These are phyloP conservation scores for Colletotrichum orchidophilum DNA, from an alignment of 2,329 filamentous ascomycete species.

Conservation along the genomic window DNA sequence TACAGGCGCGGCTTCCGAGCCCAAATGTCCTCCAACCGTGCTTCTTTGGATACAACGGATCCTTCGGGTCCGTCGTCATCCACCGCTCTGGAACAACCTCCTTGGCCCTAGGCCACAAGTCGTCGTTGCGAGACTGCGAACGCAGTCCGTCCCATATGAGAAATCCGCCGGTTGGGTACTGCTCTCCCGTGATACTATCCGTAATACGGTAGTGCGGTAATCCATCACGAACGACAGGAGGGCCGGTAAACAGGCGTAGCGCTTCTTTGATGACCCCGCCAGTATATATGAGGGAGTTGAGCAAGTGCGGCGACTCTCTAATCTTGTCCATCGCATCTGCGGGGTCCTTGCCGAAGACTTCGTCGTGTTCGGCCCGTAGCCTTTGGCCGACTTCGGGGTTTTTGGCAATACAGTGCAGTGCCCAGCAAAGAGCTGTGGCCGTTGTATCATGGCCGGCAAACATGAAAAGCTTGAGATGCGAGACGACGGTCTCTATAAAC, in stretches of 20 bases:
- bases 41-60: constrained; percentile 31
- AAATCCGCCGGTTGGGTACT: constrained; percentile 48
- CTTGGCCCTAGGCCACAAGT: constrained; percentile 48
- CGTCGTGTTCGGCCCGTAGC: constrained; percentile 42
- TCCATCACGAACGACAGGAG: constrained; percentile 49
- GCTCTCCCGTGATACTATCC: constrained; percentile 45
- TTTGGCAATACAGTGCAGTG: constrained; percentile 38
- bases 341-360: constrained; percentile 39
- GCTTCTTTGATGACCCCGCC: constrained; percentile 64
- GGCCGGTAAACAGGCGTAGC: constrained; percentile 61
- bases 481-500: constrained; percentile 42
- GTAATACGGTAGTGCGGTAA: constrained; percentile 43
- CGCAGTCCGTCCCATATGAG: constrained; percentile 28
- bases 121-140: constrained; percentile 39
- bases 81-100: constrained; percentile 55
- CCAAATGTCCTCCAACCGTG: constrained; percentile 63
- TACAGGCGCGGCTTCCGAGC: constrained; percentile 61
- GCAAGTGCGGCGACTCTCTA: constrained; percentile 51
- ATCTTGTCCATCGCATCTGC: constrained; percentile 44
- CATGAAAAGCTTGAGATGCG: constrained; percentile 48
- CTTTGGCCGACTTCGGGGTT: constrained; percentile 37
- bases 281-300: constrained; percentile 62
- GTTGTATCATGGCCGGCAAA: constrained; percentile 51
- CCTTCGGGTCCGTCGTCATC: constrained; percentile 37
- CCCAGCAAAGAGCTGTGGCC: constrained; percentile 45